Evolutionary conservation across 768 basidiomycete genomes (phyloP), one percentile per base, ranked within the genome.

Genomic region (Naganishia friedmannii): DNA sequence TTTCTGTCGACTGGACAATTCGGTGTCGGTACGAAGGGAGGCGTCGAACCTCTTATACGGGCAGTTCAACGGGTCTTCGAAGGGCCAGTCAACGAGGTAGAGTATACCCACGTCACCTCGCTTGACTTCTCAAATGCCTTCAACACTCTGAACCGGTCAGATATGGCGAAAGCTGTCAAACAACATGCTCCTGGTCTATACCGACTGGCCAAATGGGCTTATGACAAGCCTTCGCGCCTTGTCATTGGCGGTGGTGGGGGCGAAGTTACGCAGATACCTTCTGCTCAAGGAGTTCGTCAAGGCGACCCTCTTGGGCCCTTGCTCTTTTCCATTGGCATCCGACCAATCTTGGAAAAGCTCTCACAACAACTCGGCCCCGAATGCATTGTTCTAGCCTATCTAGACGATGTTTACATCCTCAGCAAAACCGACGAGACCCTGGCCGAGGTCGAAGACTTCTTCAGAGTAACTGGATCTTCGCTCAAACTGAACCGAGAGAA

Each of bases 111-210:
- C 32, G 34, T 74, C 21, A 45, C 65, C 53, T 68, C 53, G 2
- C 72, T 77, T 4, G 76, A 77, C 71, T 56, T 68, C 45, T 37
- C 28, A 9, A 77, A 75, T 67, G 76, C 74, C n/a, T 77, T 75
- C 69, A 75, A 74, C 68, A 51, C 67, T 32, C 12, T 70, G 17
- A 5, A 31, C 10, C 66, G 70, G 0, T 2, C 28, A 9, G 45
- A 32, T 19, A 37, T 70, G 26, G 67, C 53, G 26, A 45, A 63
- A 6, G 42, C 54, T 17, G 26, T 75, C 34, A 31, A 42, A 15
- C 31, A 68, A 37, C 34, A 73, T 37, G 74, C 76, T n/a, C 73
- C 74, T 2, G 51, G n/a, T 19, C 57, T 77, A 3, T 60, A 63
- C 28, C 67, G 67, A 19, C 26, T 56, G 2, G 68, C 53, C 10